phyloP scores from a whole-genome alignment of 1,284 basidiomycete species.

The Ustilago loliicola region DNA sequence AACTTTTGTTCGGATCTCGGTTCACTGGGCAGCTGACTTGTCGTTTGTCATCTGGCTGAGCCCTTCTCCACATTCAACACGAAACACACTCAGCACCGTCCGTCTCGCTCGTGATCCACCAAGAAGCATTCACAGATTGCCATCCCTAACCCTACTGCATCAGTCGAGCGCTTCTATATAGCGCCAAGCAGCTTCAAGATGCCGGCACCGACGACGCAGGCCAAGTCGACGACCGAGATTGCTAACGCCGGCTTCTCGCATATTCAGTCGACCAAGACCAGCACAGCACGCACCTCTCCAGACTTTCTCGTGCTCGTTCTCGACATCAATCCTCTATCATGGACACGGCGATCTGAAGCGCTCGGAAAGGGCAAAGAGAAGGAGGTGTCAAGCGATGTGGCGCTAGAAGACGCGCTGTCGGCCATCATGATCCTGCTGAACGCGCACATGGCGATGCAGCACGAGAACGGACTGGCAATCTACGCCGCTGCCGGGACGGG shows the following conservation, averaged over 20 bases:
- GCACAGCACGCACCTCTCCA: constrained; percentile 32
- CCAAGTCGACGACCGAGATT: constrained; percentile 48
- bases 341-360: constrained; percentile 46
- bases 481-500: constrained; percentile 80
- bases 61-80: constrained; percentile 7
- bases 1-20: constrained; percentile 8
- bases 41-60: not conserved
- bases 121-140: not conserved
- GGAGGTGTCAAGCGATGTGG: constrained; percentile 21
- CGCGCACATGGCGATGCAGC: constrained; percentile 87
- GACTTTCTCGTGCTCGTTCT: constrained; percentile 67
- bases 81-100: constrained; percentile 9
- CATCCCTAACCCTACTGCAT: not conserved
- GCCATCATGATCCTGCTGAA: constrained; percentile 88
- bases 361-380: constrained; percentile 23
- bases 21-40: constrained; percentile 11
- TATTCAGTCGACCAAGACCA: constrained; percentile 36
- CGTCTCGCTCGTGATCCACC: not conserved
- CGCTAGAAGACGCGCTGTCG: constrained; percentile 65
- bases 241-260: constrained; percentile 52
- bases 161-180: not conserved
- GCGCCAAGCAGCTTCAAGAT: constrained; percentile 8
- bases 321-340: constrained; percentile 63
- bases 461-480: constrained; percentile 91
- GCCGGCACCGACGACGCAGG: constrained; percentile 35